Base-by-base conservation (phyloP, 2,329 filamentous ascomycete species). In the Biscogniauxia sp. region DNA sequence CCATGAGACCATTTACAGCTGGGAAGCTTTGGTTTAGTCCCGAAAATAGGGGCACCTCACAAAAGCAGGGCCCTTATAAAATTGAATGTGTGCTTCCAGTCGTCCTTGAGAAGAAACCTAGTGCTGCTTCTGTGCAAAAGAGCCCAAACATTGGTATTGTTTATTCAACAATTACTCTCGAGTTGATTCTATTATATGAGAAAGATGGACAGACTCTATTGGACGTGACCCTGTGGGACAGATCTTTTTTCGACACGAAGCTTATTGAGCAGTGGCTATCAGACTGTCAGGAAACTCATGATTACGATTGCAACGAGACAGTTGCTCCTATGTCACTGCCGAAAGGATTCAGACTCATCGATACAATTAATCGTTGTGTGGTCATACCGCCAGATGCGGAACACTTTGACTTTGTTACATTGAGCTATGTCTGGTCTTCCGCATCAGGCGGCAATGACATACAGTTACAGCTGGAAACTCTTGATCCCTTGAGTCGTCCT, bases 341-440 rank as follows among this genome's bases (percentile, higher is more conserved):
- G 7, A n/a, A 19, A 2, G 50, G 23, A 4, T 60, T 63, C 49
- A 53, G 61, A 7, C 50, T 63, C 13, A 63, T 58, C 51, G 58
- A 63, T 26, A 45, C 49, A 45, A 37, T 8, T 19, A 51, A 56
- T 52, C 53, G 58, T 3, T 54, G 55, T 17, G 58, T 62, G 1
- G 51, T 59, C 11, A 32, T 54, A 19, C 54, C 51, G 2, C 28
- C 51, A 6, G 15, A 19, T 4, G 37, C 5, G 8, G 15, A 45
- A n/a, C 5, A 56, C 20, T 53, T 53, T 23, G 51, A 56, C 8
- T 62, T 57, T 20, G 53, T 45, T 7, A 51, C 58, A 1, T 41
- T 63, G 26, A 61, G 61, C 23, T 63, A 61, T 26, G 61, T 63
- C n/a, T 63, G 53, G 55, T 52, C n/a, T 11, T 26, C 51, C 8